phyloP scores from a whole-genome alignment of 164 flowering plant species.

The Kalanchoe fedtschenkoi region DNA sequence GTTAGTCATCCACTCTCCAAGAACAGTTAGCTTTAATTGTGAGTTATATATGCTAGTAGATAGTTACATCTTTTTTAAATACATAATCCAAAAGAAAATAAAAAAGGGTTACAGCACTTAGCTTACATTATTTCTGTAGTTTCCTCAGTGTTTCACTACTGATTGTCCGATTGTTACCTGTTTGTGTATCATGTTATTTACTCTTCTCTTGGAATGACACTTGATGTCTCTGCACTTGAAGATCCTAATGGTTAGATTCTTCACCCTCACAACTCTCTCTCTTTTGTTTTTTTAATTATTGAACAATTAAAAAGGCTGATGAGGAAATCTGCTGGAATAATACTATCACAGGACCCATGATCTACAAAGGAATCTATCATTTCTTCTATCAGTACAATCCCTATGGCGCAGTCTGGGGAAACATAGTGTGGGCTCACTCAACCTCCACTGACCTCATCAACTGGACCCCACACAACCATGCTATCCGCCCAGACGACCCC shows the following conservation, averaged over 20 bases:
- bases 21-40: not conserved
- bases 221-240: not conserved
- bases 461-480: conserved; percentile 31
- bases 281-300: not conserved
- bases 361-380: conserved; percentile 3
- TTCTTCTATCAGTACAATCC: conserved; percentile 7
- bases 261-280: not conserved
- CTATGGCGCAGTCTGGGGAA: conserved; percentile 33
- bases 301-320: not conserved
- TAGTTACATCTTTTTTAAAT: too few species aligned
- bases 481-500: conserved; percentile 24
- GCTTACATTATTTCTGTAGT: too few species aligned
- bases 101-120: too few species aligned
- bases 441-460: conserved; percentile 37
- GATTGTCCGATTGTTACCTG: not conserved
- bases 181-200: not conserved
- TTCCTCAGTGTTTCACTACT: not conserved
- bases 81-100: too few species aligned
- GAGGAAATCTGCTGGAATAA: not conserved
- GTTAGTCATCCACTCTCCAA: not conserved
- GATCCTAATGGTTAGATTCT: conserved; percentile 1
- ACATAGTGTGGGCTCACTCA: conserved; percentile 50
- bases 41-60: too few species aligned
- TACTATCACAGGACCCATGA: conserved; percentile 1
- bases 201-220: not conserved